Conservation (phyloP, 1,284 basidiomycete genomes). For the Agroathelia rolfsii region DNA sequence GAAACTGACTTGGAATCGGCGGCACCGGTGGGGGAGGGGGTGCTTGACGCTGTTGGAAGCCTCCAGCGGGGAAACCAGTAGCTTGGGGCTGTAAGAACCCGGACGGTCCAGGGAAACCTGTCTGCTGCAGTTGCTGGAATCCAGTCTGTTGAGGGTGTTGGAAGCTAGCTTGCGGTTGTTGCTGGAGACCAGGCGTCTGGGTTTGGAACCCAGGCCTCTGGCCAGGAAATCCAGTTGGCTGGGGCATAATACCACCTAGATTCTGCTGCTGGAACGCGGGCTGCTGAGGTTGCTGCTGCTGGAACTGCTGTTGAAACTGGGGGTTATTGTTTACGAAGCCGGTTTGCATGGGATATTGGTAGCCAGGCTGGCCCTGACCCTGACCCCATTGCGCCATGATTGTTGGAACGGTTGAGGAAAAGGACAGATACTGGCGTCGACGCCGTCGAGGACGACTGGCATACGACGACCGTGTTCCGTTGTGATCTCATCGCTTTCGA, state of each 20-base stretch:
- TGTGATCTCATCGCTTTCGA: no score
- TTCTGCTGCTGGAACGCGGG: slow-evolving; percentile 31
- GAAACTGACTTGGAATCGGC: slow-evolving; percentile 47
- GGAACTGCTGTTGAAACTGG: slow-evolving; percentile 32
- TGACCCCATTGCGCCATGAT: slow-evolving; percentile 57
- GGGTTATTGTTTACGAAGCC: slow-evolving; percentile 39
- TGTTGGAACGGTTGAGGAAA: slow-evolving; percentile 6
- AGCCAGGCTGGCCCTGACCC: slow-evolving; percentile 47
- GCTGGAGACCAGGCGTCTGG: slow-evolving; percentile 26
- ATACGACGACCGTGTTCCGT: no score
- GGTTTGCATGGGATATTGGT: slow-evolving; percentile 48
- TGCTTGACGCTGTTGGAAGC: slow-evolving; percentile 37
- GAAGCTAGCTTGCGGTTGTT: slow-evolving; percentile 29
- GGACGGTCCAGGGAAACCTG: slow-evolving; percentile 32
- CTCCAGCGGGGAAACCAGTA: slow-evolving; percentile 36
- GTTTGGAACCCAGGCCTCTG: slow-evolving; percentile 16
- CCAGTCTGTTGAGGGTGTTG: slow-evolving; percentile 21
- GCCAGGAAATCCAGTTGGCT: slow-evolving; percentile 35
- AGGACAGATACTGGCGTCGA: slow-evolving; percentile 2
- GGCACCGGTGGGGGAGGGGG: slow-evolving; percentile 55
- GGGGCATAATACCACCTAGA: slow-evolving; percentile 28
- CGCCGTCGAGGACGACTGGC: neutral
- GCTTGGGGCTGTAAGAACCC: slow-evolving; percentile 39
- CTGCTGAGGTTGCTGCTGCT: slow-evolving; percentile 16
- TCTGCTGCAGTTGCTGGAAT: slow-evolving; percentile 34